Evolutionary conservation across 352 stramenopile species (phyloP).

Genomic region (Phytopythium mirpurense): DNA sequence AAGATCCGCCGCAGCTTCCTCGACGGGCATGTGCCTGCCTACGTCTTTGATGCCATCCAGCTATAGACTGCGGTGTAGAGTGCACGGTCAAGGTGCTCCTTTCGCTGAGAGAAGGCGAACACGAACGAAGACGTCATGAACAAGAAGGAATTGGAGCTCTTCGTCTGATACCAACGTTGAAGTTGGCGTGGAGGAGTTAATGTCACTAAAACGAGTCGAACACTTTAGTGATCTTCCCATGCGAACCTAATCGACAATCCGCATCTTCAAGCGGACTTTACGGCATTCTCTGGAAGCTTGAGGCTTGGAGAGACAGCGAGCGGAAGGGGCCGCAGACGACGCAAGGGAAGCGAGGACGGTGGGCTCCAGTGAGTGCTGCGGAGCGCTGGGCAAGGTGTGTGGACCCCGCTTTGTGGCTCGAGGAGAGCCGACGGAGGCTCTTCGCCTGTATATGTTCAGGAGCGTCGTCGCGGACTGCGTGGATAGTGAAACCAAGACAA

Average conservation of each 20-base stretch:
- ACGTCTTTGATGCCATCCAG: slow-evolving; percentile 87
- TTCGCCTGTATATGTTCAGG: too few relatives aligned
- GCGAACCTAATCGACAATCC: not conserved
- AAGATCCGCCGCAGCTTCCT: slow-evolving; percentile 83
- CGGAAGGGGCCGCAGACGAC: not conserved
- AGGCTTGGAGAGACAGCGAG: slow-evolving; percentile 5
- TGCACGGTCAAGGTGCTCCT: not conserved
- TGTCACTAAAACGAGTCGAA: not conserved
- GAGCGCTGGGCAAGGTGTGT: too few relatives aligned
- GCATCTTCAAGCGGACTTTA: slow-evolving; percentile 6
- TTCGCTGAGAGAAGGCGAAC: not conserved
- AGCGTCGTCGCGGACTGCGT: not conserved
- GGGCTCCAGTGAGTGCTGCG: too few relatives aligned
- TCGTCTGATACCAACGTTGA: slow-evolving; percentile 3
- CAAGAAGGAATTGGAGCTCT: not conserved
- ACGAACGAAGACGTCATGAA: not conserved
- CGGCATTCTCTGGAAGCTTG: not conserved
- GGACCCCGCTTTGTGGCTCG: too few relatives aligned
- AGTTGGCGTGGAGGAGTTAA: not conserved
- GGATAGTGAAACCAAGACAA: not conserved
- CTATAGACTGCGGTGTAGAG: slow-evolving; percentile 34
- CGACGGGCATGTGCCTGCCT: slow-evolving; percentile 80
- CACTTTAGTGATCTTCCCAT: not conserved
- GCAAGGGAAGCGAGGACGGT: too few relatives aligned
- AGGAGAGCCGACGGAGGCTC: too few relatives aligned